Percentiles rank a stretch among this genome's conserved stretches.
Conservation (phyloP, 345 rosid species). For the Syzygium aromaticum region DNA sequence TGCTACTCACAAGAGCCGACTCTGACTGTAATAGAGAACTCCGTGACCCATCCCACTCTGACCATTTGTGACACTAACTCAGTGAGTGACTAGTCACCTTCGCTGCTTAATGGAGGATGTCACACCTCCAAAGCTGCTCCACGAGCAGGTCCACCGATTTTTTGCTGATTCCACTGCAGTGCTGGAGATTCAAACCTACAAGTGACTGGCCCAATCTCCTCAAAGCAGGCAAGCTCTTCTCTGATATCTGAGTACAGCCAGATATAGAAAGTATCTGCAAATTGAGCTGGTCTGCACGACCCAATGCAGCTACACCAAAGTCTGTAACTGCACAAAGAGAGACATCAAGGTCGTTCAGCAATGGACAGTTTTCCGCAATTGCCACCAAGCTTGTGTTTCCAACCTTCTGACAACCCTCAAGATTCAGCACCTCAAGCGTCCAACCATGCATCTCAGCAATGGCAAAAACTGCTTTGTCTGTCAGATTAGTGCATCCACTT, state of each 20-base stretch:
- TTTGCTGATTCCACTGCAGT: slow-evolving; percentile 60
- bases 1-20: neutral
- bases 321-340: slow-evolving; percentile 65
- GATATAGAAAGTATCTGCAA: slow-evolving; percentile 70
- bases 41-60: neutral
- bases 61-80: slow-evolving; percentile 8
- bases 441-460: slow-evolving; percentile 53
- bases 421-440: slow-evolving; percentile 66
- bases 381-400: slow-evolving; percentile 54
- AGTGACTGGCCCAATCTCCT: slow-evolving; percentile 52
- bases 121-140: slow-evolving; percentile 73
- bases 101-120: slow-evolving; percentile 57
- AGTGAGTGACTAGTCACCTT: slow-evolving; percentile 9
- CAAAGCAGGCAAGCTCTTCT: slow-evolving; percentile 49
- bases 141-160: slow-evolving; percentile 44
- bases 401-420: slow-evolving; percentile 66
- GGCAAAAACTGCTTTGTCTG: slow-evolving; percentile 46
- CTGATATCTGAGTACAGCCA: slow-evolving; percentile 61
- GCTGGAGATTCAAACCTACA: slow-evolving; percentile 70
- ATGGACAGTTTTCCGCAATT: slow-evolving; percentile 57
- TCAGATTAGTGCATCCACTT: slow-evolving; percentile 63
- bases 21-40: neutral
- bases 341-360: slow-evolving; percentile 72
- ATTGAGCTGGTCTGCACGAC: slow-evolving; percentile 41
- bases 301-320: slow-evolving; percentile 48